Percentiles rank a stretch among this genome's conserved stretches.
phyloP scores from a whole-genome alignment of 805 yeast genomes.

The Ogataea polymorpha region DNA sequence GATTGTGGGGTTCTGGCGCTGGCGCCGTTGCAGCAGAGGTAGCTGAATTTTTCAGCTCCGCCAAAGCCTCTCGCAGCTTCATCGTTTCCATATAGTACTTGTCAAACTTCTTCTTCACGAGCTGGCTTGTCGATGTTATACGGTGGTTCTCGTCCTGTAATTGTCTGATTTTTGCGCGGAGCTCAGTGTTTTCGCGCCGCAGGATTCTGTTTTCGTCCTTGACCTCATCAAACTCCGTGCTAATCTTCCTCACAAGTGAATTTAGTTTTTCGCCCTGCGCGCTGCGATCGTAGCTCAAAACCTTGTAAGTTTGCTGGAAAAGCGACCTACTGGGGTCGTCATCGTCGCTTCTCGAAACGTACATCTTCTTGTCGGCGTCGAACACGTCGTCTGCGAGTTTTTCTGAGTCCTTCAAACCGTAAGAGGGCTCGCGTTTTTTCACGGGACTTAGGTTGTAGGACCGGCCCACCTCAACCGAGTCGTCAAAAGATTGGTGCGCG shows the following conservation, averaged over 20 bases:
- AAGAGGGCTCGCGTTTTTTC: conserved; percentile 14
- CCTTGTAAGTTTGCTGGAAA: conserved; percentile 19
- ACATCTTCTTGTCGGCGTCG: conserved; percentile 19
- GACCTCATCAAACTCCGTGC: conserved; percentile 10
- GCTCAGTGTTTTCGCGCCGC: conserved; percentile 4
- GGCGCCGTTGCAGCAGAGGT: too few species aligned
- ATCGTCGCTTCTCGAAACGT: conserved; percentile 6
- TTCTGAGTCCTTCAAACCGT: conserved; percentile 25
- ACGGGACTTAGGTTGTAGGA: conserved; percentile 30
- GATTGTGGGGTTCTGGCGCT: background rate
- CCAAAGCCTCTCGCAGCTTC: conserved; percentile 11
- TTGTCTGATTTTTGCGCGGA: conserved; percentile 2
- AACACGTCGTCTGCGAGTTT: conserved; percentile 24
- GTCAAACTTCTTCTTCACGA: conserved; percentile 17
- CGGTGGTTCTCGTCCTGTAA: conserved; percentile 9
- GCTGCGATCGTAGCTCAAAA: conserved; percentile 13
- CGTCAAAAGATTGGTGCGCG: conserved; percentile 4
- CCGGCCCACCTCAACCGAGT: conserved; percentile 30
- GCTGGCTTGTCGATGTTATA: conserved; percentile 9
- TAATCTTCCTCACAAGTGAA: conserved; percentile 13
- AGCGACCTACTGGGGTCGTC: conserved; percentile 16
- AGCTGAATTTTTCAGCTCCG: background rate
- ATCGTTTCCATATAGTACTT: conserved; percentile 18
- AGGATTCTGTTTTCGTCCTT: conserved; percentile 7
- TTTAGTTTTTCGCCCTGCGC: conserved; percentile 15